A percentile compares a stretch with the other conserved stretches of the same genome.
Evolutionary conservation across 805 yeast species (phyloP).

Genomic region (Starmerella vitae): DNA sequence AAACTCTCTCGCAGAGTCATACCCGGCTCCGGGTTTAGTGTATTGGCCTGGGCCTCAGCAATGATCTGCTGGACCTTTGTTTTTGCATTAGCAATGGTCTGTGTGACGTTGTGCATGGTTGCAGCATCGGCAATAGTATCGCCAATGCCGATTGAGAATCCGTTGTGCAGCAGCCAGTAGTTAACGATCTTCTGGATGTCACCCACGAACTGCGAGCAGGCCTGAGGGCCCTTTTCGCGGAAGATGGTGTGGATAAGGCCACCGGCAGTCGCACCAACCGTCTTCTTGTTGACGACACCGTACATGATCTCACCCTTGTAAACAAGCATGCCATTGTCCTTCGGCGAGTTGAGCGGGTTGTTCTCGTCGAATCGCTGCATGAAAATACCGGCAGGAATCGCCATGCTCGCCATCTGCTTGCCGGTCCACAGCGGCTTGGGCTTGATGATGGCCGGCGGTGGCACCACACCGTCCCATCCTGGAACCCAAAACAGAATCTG

Average conservation of each 20-base stretch:
- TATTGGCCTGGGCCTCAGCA: conserved; percentile 78
- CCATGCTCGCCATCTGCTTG: conserved; percentile 81
- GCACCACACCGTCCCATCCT: conserved; percentile 95
- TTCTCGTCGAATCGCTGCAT: conserved; percentile 88
- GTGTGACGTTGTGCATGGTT: conserved; percentile 87
- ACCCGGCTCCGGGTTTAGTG: conserved; percentile 93
- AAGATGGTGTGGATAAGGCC: conserved; percentile 94
- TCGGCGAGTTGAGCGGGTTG: conserved; percentile 67
- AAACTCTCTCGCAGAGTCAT: conserved; percentile 98
- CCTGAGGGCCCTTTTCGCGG: conserved; percentile 90
- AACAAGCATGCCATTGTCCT: conserved; percentile 90
- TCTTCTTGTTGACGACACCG: conserved; percentile 96
- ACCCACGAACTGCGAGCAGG: conserved; percentile 82
- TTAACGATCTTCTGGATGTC: conserved; percentile 90
- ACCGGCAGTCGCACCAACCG: conserved; percentile 97
- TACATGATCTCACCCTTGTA: conserved; percentile 92
- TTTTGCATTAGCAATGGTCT: conserved; percentile 86
- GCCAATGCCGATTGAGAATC: conserved; percentile 98
- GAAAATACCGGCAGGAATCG: conserved; percentile 92
- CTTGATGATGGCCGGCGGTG: conserved; percentile 83
- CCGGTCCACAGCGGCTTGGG: conserved; percentile 98
- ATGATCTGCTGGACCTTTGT: conserved; percentile 88
- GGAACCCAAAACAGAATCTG: conserved; percentile 97
- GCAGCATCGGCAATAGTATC: conserved; percentile 97
- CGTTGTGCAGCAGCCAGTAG: conserved; percentile 91